phyloP scores from a whole-genome alignment of 2,329 filamentous ascomycete genomes.

The Domatiomyces globalis region DNA sequence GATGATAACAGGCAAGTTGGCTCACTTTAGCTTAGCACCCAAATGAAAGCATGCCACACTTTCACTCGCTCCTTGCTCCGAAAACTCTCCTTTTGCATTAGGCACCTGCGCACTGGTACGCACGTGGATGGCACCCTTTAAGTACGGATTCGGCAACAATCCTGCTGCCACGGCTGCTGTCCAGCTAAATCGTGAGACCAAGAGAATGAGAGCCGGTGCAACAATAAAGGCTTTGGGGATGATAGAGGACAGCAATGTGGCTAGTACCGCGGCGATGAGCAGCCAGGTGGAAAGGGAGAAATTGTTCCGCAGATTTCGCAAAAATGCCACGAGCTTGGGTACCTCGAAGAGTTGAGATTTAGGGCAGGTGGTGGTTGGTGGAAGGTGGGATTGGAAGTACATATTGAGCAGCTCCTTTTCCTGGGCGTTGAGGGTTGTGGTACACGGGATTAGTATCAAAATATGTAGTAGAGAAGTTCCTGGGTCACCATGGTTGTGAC shows the following conservation, averaged over 20 bases:
- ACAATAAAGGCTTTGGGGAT: slow-evolving; percentile 18
- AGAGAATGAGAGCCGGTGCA: slow-evolving; percentile 24
- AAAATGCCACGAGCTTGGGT: background rate
- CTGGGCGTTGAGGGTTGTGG: too few relatives aligned
- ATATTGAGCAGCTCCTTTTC: too few relatives aligned
- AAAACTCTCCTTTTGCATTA: slow-evolving; percentile 20
- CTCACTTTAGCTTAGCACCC: slow-evolving; percentile 22
- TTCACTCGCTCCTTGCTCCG: slow-evolving; percentile 18
- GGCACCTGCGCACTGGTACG: slow-evolving; percentile 29
- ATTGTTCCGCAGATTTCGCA: slow-evolving; percentile 7
- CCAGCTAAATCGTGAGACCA: slow-evolving; percentile 24
- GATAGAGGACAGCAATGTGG: slow-evolving; percentile 18
- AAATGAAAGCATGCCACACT: slow-evolving; percentile 29
- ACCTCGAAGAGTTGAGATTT: too few relatives aligned
- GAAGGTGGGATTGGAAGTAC: too few relatives aligned
- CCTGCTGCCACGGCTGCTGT: slow-evolving; percentile 23
- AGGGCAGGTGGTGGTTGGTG: too few relatives aligned
- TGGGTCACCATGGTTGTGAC: too few relatives aligned
- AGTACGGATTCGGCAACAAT: slow-evolving; percentile 26
- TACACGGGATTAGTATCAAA: too few relatives aligned
- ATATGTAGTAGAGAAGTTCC: too few relatives aligned
- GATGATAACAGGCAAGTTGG: too few relatives aligned
- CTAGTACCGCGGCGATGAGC: slow-evolving; percentile 7
- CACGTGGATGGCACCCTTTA: slow-evolving; percentile 23
- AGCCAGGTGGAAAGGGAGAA: slow-evolving; percentile 12